A percentile compares a stretch with the other conserved stretches of the same genome.
These are phyloP conservation scores for Volvariella surrecta DNA, from an alignment of 1,284 basidiomycete species.

Conservation along the genomic window DNA sequence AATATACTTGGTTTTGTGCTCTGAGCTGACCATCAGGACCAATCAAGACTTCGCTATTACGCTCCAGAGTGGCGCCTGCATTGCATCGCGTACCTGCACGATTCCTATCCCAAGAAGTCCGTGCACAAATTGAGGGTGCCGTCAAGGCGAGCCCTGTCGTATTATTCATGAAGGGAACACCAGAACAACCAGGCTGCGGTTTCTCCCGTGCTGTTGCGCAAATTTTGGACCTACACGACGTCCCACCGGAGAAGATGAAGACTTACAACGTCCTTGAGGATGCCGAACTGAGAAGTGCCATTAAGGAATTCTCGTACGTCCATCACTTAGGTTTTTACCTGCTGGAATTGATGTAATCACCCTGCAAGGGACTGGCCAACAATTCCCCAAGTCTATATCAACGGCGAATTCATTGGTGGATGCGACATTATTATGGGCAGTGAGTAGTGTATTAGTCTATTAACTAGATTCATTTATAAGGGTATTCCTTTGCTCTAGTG, in stretches of 20 bases:
- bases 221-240: conserved; percentile 84
- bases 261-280: conserved; percentile 91
- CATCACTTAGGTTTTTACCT: conserved; percentile 1
- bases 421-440: conserved; percentile 93
- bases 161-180: conserved; percentile 93
- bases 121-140: conserved; percentile 43
- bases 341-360: conserved; percentile 2
- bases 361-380: conserved; percentile 88
- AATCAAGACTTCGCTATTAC: conserved; percentile 19
- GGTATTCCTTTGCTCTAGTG: conserved; percentile 44
- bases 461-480: too few species aligned
- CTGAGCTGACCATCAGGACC: background rate
- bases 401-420: conserved; percentile 94
- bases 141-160: conserved; percentile 72
- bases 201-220: conserved; percentile 94
- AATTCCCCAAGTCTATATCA: conserved; percentile 91
- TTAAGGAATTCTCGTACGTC: conserved; percentile 94
- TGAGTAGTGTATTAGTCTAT: conserved; percentile 37
- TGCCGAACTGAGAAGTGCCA: conserved; percentile 70
- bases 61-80: conserved; percentile 18
- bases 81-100: conserved; percentile 17
- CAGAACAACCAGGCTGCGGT: conserved; percentile 82
- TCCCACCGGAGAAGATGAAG: conserved; percentile 72
- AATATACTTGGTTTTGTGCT: background rate
- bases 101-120: conserved; percentile 28